Evolutionary conservation across 352 stramenopile species (phyloP).

Genomic region (Phytopythium aichiense): DNA sequence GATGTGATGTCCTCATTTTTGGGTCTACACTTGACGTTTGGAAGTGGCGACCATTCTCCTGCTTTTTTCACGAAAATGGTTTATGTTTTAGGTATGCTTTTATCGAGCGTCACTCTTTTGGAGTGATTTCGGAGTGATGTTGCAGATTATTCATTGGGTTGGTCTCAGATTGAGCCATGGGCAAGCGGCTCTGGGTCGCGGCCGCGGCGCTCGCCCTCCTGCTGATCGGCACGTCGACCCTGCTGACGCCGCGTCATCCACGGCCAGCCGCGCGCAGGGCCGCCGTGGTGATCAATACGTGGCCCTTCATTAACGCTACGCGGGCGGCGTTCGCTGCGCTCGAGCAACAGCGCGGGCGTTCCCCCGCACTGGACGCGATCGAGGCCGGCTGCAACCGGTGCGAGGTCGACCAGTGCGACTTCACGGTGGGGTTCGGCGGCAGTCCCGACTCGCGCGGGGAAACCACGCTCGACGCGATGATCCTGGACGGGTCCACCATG

Average conservation of each 20-base stretch:
- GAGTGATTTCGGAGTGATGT: too few relatives aligned
- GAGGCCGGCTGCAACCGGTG: constrained; percentile 69
- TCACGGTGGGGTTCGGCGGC: constrained; percentile 85
- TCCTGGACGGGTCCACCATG: constrained; percentile 84
- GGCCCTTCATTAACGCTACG: constrained; percentile 75
- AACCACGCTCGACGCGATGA: constrained; percentile 90
- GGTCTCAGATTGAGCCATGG: not conserved
- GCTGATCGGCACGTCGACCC: not conserved
- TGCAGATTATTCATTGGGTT: too few relatives aligned
- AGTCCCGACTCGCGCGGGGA: constrained; percentile 84
- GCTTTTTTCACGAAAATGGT: too few relatives aligned
- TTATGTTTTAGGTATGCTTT: too few relatives aligned
- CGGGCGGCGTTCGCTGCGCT: constrained; percentile 56
- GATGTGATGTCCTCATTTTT: too few relatives aligned
- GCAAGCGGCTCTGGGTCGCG: not conserved
- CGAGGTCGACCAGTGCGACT: constrained; percentile 86
- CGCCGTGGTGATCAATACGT: constrained; percentile 80
- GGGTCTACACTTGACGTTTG: too few relatives aligned
- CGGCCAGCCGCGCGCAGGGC: not conserved
- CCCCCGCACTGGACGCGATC: constrained; percentile 55
- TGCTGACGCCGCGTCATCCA: not conserved
- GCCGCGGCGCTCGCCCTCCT: not conserved
- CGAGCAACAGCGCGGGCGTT: constrained; percentile 4
- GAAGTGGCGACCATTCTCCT: too few relatives aligned
- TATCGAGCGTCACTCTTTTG: too few relatives aligned